A percentile compares a stretch with the other conserved stretches of the same genome.
phyloP scores from a whole-genome alignment of 495 filamentous ascomycete genomes.

The Talaromyces borbonicus region DNA sequence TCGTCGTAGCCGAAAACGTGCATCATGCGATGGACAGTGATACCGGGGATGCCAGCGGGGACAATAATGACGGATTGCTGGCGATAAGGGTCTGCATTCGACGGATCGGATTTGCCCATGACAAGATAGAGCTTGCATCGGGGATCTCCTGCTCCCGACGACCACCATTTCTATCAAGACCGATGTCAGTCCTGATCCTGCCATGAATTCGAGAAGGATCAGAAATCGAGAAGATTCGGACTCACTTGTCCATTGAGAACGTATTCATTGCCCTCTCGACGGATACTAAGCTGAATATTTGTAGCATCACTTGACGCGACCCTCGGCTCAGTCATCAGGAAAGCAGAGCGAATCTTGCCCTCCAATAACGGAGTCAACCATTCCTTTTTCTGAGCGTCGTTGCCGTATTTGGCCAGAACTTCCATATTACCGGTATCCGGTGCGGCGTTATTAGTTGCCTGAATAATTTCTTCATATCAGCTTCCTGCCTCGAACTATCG shows the following conservation, averaged over 20 bases:
- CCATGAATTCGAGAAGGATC: neutral
- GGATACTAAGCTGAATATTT: constrained; percentile 78
- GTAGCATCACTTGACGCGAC: constrained; percentile 79
- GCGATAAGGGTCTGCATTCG: constrained; percentile 63
- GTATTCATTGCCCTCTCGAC: constrained; percentile 69
- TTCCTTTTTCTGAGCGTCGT: constrained; percentile 75
- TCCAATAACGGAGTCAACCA: constrained; percentile 81
- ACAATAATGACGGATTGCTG: constrained; percentile 89
- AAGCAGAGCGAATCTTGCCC: constrained; percentile 78
- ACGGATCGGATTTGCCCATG: constrained; percentile 75
- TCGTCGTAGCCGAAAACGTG: constrained; percentile 91
- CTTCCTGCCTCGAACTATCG: neutral
- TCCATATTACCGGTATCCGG: constrained; percentile 97
- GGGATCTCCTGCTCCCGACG: constrained; percentile 81
- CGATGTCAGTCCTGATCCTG: neutral
- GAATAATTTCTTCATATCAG: neutral
- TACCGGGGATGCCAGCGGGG: constrained; percentile 60
- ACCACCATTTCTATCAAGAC: constrained; percentile 79
- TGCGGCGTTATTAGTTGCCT: constrained; percentile 82
- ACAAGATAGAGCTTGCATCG: constrained; percentile 84
- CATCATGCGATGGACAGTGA: constrained; percentile 78
- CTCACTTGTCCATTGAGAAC: constrained; percentile 74
- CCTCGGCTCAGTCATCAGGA: constrained; percentile 89
- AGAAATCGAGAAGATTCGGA: neutral
- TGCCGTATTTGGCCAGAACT: constrained; percentile 87